These are phyloP conservation scores for Termitomyces sp. DNA, from an alignment of 1,284 basidiomycete genomes.

Conservation along the genomic window DNA sequence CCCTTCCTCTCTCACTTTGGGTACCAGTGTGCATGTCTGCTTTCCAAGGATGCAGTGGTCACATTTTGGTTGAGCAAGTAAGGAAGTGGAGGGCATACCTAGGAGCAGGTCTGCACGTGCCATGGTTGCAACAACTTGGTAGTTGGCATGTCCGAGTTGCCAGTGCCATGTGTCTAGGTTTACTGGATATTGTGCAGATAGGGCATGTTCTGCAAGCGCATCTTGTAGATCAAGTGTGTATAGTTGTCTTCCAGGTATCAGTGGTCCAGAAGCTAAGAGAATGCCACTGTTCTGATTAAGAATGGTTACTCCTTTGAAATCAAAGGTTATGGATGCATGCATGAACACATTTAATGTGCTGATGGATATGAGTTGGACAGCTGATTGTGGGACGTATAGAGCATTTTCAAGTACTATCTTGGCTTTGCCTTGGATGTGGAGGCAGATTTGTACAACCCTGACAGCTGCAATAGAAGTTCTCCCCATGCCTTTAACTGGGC, in stretches of 20 bases:
- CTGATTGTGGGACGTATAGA: neutral
- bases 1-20: neutral
- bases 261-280: neutral
- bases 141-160: neutral
- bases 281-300: neutral
- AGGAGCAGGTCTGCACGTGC: neutral
- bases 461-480: neutral
- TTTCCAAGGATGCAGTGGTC: neutral
- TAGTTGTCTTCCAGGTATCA: neutral
- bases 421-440: neutral
- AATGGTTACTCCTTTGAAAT: neutral
- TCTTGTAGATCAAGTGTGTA: neutral
- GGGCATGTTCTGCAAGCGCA: neutral
- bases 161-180: neutral
- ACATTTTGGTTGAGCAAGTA: neutral
- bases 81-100: neutral
- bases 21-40: neutral
- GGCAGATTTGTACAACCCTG: neutral
- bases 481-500: neutral
- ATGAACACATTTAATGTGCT: too few species aligned
- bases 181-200: too few species aligned
- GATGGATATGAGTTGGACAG: neutral
- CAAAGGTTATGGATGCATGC: too few species aligned
- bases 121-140: neutral
- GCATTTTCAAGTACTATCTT: neutral